Percentiles rank a stretch among this genome's conserved stretches.
These are phyloP conservation scores for Entomophthora muscae DNA, from an alignment of 371 early-diverging fungal species.

Conservation along the genomic window DNA sequence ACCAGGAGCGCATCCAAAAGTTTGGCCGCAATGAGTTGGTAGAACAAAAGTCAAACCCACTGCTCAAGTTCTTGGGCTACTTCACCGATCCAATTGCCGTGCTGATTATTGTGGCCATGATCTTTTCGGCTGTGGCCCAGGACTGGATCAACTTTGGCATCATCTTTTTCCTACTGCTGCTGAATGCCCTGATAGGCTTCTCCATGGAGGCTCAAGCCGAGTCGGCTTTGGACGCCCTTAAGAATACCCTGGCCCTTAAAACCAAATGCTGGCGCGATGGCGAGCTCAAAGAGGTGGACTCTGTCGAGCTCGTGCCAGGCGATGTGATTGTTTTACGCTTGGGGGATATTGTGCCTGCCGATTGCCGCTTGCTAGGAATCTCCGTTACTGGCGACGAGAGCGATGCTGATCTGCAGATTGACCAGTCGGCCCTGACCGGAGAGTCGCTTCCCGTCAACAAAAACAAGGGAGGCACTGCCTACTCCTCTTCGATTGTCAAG, in stretches of 20 bases:
- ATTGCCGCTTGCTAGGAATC: constrained; percentile 69
- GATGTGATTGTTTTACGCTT: constrained; percentile 76
- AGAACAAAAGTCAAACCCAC: constrained; percentile 63
- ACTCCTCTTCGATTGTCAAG: constrained; percentile 69
- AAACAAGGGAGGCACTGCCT: constrained; percentile 57
- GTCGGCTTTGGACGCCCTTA: constrained; percentile 77
- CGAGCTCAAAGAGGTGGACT: constrained; percentile 60
- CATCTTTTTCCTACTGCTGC: constrained; percentile 55
- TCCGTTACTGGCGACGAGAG: constrained; percentile 59
- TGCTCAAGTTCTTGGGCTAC: constrained; percentile 75
- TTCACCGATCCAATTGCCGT: constrained; percentile 79
- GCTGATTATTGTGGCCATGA: constrained; percentile 63
- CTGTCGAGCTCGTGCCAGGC: constrained; percentile 62
- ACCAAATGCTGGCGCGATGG: constrained; percentile 62
- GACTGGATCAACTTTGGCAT: constrained; percentile 65
- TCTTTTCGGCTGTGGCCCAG: constrained; percentile 47
- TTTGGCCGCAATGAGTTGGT: constrained; percentile 60
- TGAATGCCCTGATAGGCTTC: constrained; percentile 82
- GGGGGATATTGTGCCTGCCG: constrained; percentile 92
- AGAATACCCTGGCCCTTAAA: constrained; percentile 50
- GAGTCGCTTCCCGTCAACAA: constrained; percentile 78
- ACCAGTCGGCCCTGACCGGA: constrained; percentile 90
- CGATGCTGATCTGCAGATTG: constrained; percentile 66
- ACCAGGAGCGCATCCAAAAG: constrained; percentile 27
- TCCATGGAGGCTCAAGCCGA: constrained; percentile 81